Evolutionary conservation across 176 grass and related monocot genomes (phyloP), one percentile per base, ranked within the genome.

Genomic region (Dendrocalamus sinicus): DNA sequence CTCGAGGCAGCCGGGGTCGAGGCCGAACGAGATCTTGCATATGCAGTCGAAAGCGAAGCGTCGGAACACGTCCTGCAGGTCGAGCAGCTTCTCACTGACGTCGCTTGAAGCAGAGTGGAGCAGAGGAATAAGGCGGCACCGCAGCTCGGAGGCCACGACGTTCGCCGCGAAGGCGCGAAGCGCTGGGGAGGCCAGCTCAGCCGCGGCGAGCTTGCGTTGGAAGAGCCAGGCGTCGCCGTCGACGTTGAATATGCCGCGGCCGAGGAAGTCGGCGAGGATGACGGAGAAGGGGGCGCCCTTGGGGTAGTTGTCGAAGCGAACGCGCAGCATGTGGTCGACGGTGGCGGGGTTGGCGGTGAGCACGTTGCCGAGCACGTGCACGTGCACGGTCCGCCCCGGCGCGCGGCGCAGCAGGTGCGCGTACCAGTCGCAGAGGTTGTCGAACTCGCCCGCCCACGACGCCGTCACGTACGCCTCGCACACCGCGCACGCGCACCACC

Each of bases 401-500:
- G 90, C 87, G 9, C 54, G 63, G 14, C 88, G 88, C 44, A 98
- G 96, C 64, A 98, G 91, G 77, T 98, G 81, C 9, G 96, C 90
- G 70, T 89, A 90, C 96, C 96, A 98, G 84, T 98, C 96, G 68
- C 89, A 88, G 81, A 98, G 90, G 88, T 95, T 95, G 55, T 90
- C 88, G 82, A 92, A 92, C 69, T 98, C 81, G 0, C 45, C 78
- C 14, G 89, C 57, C 95, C 95, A 97, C 44, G 95, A 97, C n/a
- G 81, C 86, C 50, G 92, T 91, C 43, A 97, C 84, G 84, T 93
- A 95, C 0, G 89, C 84, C 68, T 86, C 86, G 86, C 94, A 95
- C 9, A 95, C 89, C 10, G 80, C 4, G 66, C 95, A 97, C 63
- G 88, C 83, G 90, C 95, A 97, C 88, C 89, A 94, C 91, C 95